Conservation (phyloP, 495 filamentous ascomycete species). For the Penicillium atrosanguineum region DNA sequence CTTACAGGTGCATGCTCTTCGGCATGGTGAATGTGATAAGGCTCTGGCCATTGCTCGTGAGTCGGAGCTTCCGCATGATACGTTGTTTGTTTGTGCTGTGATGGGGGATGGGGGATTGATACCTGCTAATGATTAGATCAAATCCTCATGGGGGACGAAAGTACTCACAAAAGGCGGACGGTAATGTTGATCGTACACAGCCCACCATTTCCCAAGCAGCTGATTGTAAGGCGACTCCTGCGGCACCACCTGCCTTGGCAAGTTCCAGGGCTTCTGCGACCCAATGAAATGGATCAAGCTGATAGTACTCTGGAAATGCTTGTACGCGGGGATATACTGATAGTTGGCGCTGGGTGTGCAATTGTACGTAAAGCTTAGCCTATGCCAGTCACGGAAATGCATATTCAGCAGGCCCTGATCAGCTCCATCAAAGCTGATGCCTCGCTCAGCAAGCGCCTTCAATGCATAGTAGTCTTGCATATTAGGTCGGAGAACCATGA, state of each 20-base stretch:
- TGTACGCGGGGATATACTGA: conserved; percentile 92
- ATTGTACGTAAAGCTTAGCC: conserved; percentile 94
- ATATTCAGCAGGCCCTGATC: conserved; percentile 96
- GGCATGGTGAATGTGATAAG: conserved; percentile 5
- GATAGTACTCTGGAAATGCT: conserved; percentile 84
- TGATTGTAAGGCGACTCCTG: conserved; percentile 70
- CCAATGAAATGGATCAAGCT: conserved; percentile 94
- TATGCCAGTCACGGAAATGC: conserved; percentile 84
- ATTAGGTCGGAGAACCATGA: conserved; percentile 88
- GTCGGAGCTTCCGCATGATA: neutral
- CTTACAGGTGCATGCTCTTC: neutral
- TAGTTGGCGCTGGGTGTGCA: conserved; percentile 92
- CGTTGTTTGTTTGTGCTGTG: neutral
- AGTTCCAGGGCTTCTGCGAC: conserved; percentile 81
- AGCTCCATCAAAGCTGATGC: conserved; percentile 94
- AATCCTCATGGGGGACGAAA: neutral
- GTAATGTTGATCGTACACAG: conserved; percentile 85
- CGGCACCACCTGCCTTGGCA: conserved; percentile 59
- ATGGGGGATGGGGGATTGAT: conserved; percentile 1
- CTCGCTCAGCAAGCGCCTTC: conserved; percentile 74
- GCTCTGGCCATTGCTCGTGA: conserved; percentile 6
- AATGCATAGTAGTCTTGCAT: conserved; percentile 84
- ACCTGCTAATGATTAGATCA: conserved; percentile 11
- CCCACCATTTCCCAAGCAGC: conserved; percentile 84
- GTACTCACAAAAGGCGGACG: conserved; percentile 36